Base-by-base conservation (phyloP, 768 basidiomycete species). In the Leccinum longicurvipes region DNA sequence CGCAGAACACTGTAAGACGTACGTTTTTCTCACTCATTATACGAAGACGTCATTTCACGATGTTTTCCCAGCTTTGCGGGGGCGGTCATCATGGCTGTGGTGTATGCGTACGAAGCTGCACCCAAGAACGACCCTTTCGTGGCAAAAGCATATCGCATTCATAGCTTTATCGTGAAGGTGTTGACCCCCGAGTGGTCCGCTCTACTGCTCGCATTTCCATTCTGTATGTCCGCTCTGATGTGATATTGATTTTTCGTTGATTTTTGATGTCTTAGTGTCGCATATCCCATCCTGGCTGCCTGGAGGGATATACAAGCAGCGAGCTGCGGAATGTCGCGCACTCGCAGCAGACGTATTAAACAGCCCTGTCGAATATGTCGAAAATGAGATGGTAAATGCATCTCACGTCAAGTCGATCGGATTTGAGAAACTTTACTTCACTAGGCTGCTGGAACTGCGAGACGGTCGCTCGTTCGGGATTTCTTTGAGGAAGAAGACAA, bases 251-350 rank as follows among this genome's bases (percentile, higher is more conserved):
- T 39, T 39, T 39, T 39, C 3, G 10, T 64, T 27, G 1, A 14
- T 42, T 2, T 6, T 27, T 0, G 29, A n/a, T 39, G n/a, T 19
- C 45, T 17, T 11, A 68, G 66, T 68, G 56, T 48, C 54, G 32
- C 27, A 71, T 31, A 58, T 75, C 24, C 74, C 74, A 0, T 60
- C 62, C 3, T 74, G 73, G 73, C 53, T 73, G 29, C 74, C 70
- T 0, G 73, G 74, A 23, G 65, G 70, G 21, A 23, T 21, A 23
- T 72, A 56, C 57, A 67, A 68, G 32, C 45, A 47, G 25, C 31
- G 12, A 4, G 66, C 63, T 39, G 41, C 28, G 1, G 57, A 61
- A 25, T 63, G 64, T 25, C 62, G 63, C 42, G 32, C n/a, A 6
- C 56, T 68, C 42, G 66, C 65, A n/a, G 11, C 42, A n/a, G 67